These are phyloP conservation scores for Hemileccinum rubropunctum DNA, from an alignment of 768 basidiomycete species.

Conservation along the genomic window DNA sequence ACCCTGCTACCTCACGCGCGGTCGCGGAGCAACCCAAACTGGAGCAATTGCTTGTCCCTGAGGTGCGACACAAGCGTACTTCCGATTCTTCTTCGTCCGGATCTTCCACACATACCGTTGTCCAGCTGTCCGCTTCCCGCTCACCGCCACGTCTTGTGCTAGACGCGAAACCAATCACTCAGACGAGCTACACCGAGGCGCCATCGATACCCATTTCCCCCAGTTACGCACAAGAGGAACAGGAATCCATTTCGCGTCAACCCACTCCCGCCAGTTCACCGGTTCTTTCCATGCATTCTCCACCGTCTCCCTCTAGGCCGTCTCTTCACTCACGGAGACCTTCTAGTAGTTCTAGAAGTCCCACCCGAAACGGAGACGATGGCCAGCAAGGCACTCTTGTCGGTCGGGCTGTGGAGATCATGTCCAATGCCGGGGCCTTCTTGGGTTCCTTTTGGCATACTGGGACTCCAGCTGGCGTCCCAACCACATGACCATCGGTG, in stretches of 20 bases:
- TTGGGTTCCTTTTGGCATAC: conserved; percentile 59
- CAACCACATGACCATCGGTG: conserved; percentile 17
- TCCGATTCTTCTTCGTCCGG: conserved; percentile 27
- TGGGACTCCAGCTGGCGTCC: conserved; percentile 17
- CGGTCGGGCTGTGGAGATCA: conserved; percentile 71
- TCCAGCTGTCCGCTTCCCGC: conserved; percentile 12
- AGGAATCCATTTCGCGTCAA: conserved; percentile 37
- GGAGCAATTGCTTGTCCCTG: conserved; percentile 10
- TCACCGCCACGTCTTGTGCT: conserved; percentile 28
- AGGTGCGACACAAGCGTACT: conserved; percentile 10
- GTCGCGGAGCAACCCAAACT: conserved; percentile 7
- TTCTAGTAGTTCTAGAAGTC: conserved; percentile 25
- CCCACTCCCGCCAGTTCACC: conserved; percentile 69
- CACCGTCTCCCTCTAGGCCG: conserved; percentile 13
- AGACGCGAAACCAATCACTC: conserved; percentile 27
- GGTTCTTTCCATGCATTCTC: conserved; percentile 32
- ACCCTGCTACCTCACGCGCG: neutral
- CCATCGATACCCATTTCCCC: conserved; percentile 25
- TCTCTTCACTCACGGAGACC: conserved; percentile 7
- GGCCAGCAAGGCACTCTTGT: conserved; percentile 45
- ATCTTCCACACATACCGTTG: conserved; percentile 21
- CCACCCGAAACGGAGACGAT: conserved; percentile 23
- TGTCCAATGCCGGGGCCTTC: conserved; percentile 75
- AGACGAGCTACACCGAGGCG: conserved; percentile 23
- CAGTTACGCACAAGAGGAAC: conserved; percentile 30